Base-by-base conservation (phyloP, 2,329 filamentous ascomycete genomes). In the Fonsecaea pugnacius region DNA sequence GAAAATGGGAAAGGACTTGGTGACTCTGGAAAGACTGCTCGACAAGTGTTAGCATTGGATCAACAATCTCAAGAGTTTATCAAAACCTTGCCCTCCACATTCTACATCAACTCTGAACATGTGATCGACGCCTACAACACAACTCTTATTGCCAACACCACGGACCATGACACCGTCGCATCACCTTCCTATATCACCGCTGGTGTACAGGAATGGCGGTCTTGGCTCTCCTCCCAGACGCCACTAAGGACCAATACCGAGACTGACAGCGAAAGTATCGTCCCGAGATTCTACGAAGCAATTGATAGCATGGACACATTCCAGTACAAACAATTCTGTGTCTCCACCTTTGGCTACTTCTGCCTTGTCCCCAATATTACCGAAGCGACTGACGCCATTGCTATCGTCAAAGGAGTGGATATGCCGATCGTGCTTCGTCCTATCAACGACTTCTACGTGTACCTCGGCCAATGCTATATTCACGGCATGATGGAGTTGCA, bases 401-500 rank as follows among this genome's bases (percentile, higher is more conserved):
- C 52, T 27, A 62, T 67, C 24, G 36, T 64, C n/a, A 63, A 58
- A 27, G 64, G 64, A 6, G 24, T 52, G 16, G 60, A 61, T 16
- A 67, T 64, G 62, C 64, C 64, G 24, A 14, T 64, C 51, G 57
- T 64, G 24, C 56, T 67, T 16, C 61, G 62, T 21, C 64, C 51
- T 3, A 36, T 61, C 32, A 48, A 35, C 12, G 62, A 61, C 14
- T 53, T 40, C 27, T 67, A 58, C 33, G 24, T 60, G 38, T 54
- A 60, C 33, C 21, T 65, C 14, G 65, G 62, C 14, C 50, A 64
- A 16, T 62, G 65, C 55, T 65, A 65, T 38, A 16, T 67, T n/a
- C 63, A 67, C 30, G 65, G 58, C 14, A 67, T 67, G 56, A 67
- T 67, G 65, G 48, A 55, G n/a, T 32, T 38, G 16, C 21, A 60